These are phyloP conservation scores for Lepidium sativum DNA, from an alignment of 345 rosid species.

Conservation along the genomic window DNA sequence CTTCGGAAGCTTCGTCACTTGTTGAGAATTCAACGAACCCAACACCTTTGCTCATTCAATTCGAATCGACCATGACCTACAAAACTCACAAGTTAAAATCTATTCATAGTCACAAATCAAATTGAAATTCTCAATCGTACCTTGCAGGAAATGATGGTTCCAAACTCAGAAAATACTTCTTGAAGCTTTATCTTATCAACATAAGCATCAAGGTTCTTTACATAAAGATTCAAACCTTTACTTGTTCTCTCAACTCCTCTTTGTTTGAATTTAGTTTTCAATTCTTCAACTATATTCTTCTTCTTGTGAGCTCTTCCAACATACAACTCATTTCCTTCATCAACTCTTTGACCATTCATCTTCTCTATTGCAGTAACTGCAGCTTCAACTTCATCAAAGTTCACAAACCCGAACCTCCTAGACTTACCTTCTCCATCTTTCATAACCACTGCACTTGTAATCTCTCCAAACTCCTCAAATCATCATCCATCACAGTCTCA, in stretches of 20 bases:
- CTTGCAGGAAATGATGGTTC: slow-evolving; percentile 42
- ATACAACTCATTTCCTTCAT: slow-evolving; percentile 35
- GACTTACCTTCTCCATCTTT: slow-evolving; percentile 43
- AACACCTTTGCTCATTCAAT: slow-evolving; percentile 43
- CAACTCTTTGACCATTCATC: slow-evolving; percentile 35
- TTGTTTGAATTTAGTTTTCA: slow-evolving; percentile 11
- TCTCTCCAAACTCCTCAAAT: slow-evolving; percentile 38
- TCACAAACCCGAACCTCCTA: slow-evolving; percentile 57
- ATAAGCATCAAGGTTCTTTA: slow-evolving; percentile 42
- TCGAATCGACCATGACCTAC: slow-evolving; percentile 29
- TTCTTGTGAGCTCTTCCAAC: slow-evolving; percentile 61
- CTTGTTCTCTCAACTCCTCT: not conserved
- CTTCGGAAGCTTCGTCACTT: slow-evolving; percentile 31
- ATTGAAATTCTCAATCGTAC: not conserved
- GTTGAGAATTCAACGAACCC: slow-evolving; percentile 61
- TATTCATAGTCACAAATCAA: not conserved
- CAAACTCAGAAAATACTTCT: slow-evolving; percentile 38
- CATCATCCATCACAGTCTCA: slow-evolving; percentile 32
- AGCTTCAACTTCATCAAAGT: slow-evolving; percentile 35
- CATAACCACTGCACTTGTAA: slow-evolving; percentile 39
- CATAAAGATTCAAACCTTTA: slow-evolving; percentile 42
- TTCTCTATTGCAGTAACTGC: slow-evolving; percentile 39
- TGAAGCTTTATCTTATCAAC: slow-evolving; percentile 31
- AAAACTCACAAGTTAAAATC: not conserved
- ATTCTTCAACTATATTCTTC: slow-evolving; percentile 35